Percentiles rank a stretch among this genome's conserved stretches.
These are phyloP conservation scores for Chlorella variabilis DNA, from an alignment of 163 green algal genomes.

Conservation along the genomic window DNA sequence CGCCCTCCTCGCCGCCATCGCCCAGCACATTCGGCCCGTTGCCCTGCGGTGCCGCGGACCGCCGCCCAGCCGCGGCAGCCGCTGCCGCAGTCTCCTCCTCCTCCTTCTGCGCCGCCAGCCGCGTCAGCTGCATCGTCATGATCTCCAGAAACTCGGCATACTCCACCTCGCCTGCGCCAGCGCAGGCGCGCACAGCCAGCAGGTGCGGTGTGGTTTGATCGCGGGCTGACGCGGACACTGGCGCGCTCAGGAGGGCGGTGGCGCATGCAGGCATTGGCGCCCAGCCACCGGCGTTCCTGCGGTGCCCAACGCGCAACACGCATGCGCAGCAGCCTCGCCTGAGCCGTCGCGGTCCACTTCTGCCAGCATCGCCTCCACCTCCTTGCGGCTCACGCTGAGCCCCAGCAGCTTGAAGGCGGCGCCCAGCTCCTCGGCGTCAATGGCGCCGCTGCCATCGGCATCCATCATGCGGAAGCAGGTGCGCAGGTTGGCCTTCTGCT, in stretches of 20 bases:
- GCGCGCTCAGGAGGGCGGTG: too few species aligned
- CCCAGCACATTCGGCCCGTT: too few species aligned
- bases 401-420: constrained; percentile 58
- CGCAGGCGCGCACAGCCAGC: too few species aligned
- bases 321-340: background rate
- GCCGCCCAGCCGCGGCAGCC: background rate
- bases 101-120: constrained; percentile 9
- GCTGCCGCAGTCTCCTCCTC: background rate
- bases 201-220: too few species aligned
- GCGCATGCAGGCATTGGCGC: too few species aligned
- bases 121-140: constrained; percentile 61
- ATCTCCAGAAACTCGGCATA: constrained; percentile 79
- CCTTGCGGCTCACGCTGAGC: constrained; percentile 56
- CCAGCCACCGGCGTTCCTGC: too few species aligned
- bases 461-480: constrained; percentile 82
- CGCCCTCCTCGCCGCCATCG: too few species aligned
- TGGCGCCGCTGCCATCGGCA: constrained; percentile 78
- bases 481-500: constrained; percentile 52
- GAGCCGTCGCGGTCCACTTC: constrained; percentile 74
- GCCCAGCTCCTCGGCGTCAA: constrained; percentile 79
- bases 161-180: constrained; percentile 55
- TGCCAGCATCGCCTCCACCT: constrained; percentile 69
- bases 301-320: too few species aligned
- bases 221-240: too few species aligned
- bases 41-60: too few species aligned